A percentile compares a stretch with the other conserved stretches of the same genome.
Evolutionary conservation across 176 grass and related monocot genomes (phyloP).

Genomic region (Bonia amplexicaulis): DNA sequence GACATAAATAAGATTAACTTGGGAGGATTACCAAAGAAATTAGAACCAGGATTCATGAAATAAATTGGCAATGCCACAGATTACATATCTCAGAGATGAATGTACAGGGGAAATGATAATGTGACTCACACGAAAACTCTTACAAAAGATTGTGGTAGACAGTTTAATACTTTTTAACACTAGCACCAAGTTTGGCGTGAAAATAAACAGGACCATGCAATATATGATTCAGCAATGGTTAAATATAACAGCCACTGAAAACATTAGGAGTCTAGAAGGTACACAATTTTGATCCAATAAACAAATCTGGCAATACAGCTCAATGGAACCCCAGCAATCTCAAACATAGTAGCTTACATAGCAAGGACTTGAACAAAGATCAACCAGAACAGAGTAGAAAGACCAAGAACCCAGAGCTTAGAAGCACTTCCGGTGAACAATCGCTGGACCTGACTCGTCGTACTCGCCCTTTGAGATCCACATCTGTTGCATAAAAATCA

Average conservation of each 20-base stretch:
- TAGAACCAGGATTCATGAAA: background rate
- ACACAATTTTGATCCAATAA: slow-evolving; percentile 28
- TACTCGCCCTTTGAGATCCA: slow-evolving; percentile 55
- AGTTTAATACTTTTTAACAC: background rate
- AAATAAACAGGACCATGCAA: background rate
- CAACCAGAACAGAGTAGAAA: slow-evolving; percentile 29
- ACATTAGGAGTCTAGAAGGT: slow-evolving; percentile 20
- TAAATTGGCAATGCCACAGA: background rate
- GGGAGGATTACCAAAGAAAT: background rate
- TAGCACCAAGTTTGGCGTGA: slow-evolving; percentile 29
- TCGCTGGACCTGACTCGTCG: slow-evolving; percentile 44
- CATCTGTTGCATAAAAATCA: slow-evolving; percentile 37
- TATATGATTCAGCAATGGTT: slow-evolving; percentile 26
- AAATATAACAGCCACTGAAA: slow-evolving; percentile 37
- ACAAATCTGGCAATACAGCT: slow-evolving; percentile 23
- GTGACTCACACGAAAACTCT: background rate
- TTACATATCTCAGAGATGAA: slow-evolving; percentile 5
- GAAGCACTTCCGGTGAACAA: slow-evolving; percentile 57
- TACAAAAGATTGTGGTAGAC: background rate
- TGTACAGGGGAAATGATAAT: slow-evolving; percentile 17
- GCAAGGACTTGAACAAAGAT: slow-evolving; percentile 23
- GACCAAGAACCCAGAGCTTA: slow-evolving; percentile 14
- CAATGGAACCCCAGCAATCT: slow-evolving; percentile 37
- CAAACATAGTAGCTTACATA: slow-evolving; percentile 37
- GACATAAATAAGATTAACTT: background rate